Percentiles rank a stretch among this genome's conserved stretches.
Evolutionary conservation across 192 early-diverging fungal species (phyloP).

Genomic region (Allomyces javanicus): DNA sequence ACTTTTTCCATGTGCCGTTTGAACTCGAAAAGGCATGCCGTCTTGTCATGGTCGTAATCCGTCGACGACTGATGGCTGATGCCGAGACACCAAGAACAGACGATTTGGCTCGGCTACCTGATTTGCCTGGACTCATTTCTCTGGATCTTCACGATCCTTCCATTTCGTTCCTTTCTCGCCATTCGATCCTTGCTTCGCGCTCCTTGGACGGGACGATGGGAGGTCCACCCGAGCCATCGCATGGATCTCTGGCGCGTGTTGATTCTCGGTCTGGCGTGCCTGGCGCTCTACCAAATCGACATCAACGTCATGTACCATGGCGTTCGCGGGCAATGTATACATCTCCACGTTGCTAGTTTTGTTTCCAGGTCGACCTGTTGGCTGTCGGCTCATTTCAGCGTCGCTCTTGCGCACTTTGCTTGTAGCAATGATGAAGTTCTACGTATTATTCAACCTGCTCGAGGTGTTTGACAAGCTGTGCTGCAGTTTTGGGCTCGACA

Average conservation of each 20-base stretch:
- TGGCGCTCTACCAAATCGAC: slow-evolving; percentile 1
- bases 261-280: background rate
- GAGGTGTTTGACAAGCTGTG: slow-evolving; percentile 88
- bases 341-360: background rate
- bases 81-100: slow-evolving; percentile 11
- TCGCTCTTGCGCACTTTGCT: too few relatives aligned
- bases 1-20: slow-evolving; percentile 73
- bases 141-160: slow-evolving; percentile 85
- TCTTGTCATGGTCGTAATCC: background rate
- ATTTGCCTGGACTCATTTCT: slow-evolving; percentile 91
- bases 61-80: background rate
- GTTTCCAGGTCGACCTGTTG: too few relatives aligned
- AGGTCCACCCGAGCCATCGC: slow-evolving; percentile 15
- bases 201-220: slow-evolving; percentile 28
- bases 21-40: slow-evolving; percentile 63
- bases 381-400: too few relatives aligned
- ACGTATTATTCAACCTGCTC: slow-evolving; percentile 87
- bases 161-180: slow-evolving; percentile 25
- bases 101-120: slow-evolving; percentile 74
- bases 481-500: slow-evolving; percentile 82
- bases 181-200: slow-evolving; percentile 27
- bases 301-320: slow-evolving; percentile 46
- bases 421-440: slow-evolving; percentile 75
- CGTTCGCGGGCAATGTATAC: slow-evolving; percentile 60
- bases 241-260: slow-evolving; percentile 10